phyloP scores from a whole-genome alignment of 805 yeast genomes.

The Zygosaccharomyces lentus region DNA sequence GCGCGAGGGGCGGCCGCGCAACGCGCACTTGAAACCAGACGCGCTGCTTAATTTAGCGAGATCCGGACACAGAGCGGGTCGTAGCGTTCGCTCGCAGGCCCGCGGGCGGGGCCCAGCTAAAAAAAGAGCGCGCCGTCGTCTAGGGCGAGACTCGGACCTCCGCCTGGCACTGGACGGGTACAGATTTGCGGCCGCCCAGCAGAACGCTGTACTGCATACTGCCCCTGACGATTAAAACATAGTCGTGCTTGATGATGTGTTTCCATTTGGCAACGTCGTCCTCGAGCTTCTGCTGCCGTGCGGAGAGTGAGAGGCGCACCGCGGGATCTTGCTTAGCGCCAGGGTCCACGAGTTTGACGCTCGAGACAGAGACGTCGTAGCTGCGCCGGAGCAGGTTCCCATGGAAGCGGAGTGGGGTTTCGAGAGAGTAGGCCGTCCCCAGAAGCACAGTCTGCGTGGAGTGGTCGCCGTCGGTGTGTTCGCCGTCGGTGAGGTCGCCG shows the following conservation, averaged over 20 bases:
- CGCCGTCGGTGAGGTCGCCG: conserved; percentile 10
- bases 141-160: conserved; percentile 40
- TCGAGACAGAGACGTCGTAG: conserved; percentile 56
- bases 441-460: conserved; percentile 63
- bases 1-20: conserved; percentile 1
- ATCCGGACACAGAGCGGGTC: not conserved
- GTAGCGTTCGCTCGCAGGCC: not conserved
- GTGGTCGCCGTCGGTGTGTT: not conserved
- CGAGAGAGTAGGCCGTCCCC: conserved; percentile 64
- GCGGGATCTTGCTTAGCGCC: conserved; percentile 42
- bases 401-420: conserved; percentile 65
- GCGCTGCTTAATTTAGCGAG: conserved; percentile 7
- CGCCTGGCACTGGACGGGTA: conserved; percentile 56
- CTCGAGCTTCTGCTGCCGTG: conserved; percentile 25
- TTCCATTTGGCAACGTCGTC: conserved; percentile 60
- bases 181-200: conserved; percentile 46
- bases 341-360: conserved; percentile 68
- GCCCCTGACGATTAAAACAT: conserved; percentile 81
- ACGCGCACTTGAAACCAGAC: not conserved
- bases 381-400: conserved; percentile 70
- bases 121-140: not conserved
- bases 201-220: conserved; percentile 69
- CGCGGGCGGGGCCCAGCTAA: not conserved
- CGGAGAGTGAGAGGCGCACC: conserved; percentile 16
- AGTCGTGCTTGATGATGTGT: conserved; percentile 68